phyloP scores from a whole-genome alignment of 2,329 filamentous ascomycete species.

The Xylaria sp. region DNA sequence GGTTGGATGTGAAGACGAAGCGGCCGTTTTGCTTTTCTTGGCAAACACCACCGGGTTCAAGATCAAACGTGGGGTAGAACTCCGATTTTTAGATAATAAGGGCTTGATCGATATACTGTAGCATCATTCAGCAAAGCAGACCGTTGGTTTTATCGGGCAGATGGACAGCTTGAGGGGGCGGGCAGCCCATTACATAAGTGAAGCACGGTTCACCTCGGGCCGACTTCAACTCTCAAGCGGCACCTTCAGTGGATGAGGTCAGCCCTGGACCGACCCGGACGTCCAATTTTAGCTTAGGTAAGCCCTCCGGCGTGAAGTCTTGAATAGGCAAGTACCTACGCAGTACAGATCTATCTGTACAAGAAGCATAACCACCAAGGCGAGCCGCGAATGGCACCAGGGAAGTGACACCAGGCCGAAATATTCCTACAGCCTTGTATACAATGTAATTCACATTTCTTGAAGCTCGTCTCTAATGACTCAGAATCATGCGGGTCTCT shows the following conservation, averaged over 20 bases:
- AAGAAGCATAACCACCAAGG: no score
- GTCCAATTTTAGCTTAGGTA: no score
- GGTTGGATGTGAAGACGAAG: background rate
- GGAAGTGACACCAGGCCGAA: background rate
- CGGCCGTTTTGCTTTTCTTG: constrained; percentile 1
- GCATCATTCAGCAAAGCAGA: no score
- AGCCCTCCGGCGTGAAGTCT: no score
- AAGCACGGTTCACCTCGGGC: background rate
- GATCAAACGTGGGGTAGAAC: background rate
- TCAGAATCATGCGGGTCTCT: constrained; percentile 61
- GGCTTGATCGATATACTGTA: background rate
- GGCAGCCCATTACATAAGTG: no score
- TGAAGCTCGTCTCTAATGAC: constrained; percentile 47
- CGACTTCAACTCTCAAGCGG: background rate
- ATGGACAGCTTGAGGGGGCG: no score
- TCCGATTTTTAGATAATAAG: background rate
- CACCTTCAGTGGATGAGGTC: no score
- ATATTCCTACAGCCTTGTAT: constrained; percentile 1
- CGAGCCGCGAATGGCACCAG: background rate
- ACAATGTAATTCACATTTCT: constrained; percentile 12
- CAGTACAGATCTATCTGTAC: no score
- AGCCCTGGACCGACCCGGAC: no score
- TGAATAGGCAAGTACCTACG: no score
- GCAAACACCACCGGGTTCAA: background rate
- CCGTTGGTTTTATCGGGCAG: no score